Evolutionary conservation across 2,329 filamentous ascomycete genomes (phyloP).

Genomic region (Biscogniauxia sp.): DNA sequence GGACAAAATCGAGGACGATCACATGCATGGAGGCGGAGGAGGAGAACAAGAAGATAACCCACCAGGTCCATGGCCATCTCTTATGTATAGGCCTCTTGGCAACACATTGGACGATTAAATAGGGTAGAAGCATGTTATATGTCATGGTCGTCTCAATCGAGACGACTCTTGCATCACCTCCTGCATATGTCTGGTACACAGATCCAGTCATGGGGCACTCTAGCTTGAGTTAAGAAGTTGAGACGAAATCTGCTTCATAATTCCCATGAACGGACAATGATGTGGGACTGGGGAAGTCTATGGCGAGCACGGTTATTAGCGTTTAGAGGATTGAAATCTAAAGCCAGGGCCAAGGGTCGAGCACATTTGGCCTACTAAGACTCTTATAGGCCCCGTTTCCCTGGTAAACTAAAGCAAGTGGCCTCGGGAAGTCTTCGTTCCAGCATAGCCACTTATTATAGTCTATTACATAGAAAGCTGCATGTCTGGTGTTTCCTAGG

Average conservation of each 20-base stretch:
- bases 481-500: no score
- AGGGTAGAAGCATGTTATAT: neutral
- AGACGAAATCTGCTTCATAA: slow-evolving; percentile 23
- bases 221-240: slow-evolving; percentile 12
- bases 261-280: neutral
- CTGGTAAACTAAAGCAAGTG: neutral
- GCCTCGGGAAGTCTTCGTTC: neutral
- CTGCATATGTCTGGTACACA: slow-evolving; percentile 6
- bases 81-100: neutral
- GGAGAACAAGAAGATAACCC: neutral
- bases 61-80: neutral
- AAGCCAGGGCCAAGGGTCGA: neutral
- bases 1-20: neutral
- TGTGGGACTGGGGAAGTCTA: slow-evolving; percentile 10
- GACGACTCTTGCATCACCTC: slow-evolving; percentile 12
- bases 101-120: neutral
- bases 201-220: slow-evolving; percentile 4
- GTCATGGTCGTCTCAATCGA: neutral
- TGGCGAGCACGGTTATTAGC: slow-evolving; percentile 12
- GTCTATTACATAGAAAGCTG: neutral
- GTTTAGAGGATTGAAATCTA: neutral
- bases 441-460: neutral
- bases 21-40: neutral
- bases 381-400: neutral
- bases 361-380: neutral